phyloP scores from a whole-genome alignment of 495 filamentous ascomycete species.

The Lindgomyces ingoldianus region DNA sequence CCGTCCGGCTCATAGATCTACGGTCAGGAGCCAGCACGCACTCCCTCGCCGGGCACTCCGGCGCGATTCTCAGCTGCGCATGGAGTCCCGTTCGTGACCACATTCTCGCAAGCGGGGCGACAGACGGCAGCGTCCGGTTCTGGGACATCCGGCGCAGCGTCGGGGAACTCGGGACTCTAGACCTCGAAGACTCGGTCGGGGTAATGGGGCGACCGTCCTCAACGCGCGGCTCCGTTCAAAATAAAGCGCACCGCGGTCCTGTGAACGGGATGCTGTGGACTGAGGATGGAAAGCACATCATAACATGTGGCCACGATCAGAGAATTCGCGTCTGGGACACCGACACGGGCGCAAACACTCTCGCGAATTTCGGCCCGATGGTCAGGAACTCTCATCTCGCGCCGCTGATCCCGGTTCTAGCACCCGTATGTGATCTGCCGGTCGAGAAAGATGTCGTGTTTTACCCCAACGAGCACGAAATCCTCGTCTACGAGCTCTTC shows the following conservation, averaged over 20 bases:
- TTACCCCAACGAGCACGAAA: conserved; percentile 75
- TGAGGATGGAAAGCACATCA: conserved; percentile 68
- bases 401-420: conserved; percentile 61
- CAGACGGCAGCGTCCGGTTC: conserved; percentile 75
- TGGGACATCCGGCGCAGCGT: conserved; percentile 80
- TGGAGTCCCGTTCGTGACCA: conserved; percentile 81
- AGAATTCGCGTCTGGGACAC: conserved; percentile 84
- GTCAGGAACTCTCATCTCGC: conserved; percentile 71
- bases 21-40: conserved; percentile 75
- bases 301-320: conserved; percentile 79
- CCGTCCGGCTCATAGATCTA: conserved; percentile 79
- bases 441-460: conserved; percentile 64
- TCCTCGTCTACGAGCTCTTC: conserved; percentile 73
- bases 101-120: conserved; percentile 73
- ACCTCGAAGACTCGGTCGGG: conserved; percentile 79
- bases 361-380: conserved; percentile 77
- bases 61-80: conserved; percentile 67
- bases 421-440: conserved; percentile 55
- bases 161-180: conserved; percentile 71
- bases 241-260: conserved; percentile 70
- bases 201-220: conserved; percentile 50
- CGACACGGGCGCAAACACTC: conserved; percentile 73
- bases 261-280: conserved; percentile 86
- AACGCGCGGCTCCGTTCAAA: conserved; percentile 51
- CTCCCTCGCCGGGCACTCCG: conserved; percentile 71